Conservation (phyloP, 139 green algal species). For the Volvox africanus region DNA sequence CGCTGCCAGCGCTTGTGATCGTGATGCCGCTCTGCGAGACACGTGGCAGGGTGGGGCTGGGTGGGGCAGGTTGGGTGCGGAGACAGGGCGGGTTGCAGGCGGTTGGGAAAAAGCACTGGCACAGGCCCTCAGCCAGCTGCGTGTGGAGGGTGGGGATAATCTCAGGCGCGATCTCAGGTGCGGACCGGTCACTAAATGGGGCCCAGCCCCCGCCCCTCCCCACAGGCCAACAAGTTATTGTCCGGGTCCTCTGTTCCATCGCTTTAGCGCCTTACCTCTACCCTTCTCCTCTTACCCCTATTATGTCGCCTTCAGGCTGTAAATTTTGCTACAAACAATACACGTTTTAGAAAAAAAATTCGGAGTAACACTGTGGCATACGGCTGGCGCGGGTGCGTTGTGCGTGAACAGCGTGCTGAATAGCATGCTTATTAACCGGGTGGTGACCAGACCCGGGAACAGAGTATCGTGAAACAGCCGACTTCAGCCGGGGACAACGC, state of each 20-base stretch:
- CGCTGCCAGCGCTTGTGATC: conserved; percentile 76
- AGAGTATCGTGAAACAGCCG: too few relatives aligned
- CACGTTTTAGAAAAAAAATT: conserved; percentile 53
- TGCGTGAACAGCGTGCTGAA: not conserved
- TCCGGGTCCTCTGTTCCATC: too few relatives aligned
- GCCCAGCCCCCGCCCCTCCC: too few relatives aligned
- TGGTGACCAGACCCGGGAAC: too few relatives aligned
- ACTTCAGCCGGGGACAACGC: too few relatives aligned
- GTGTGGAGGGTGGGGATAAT: too few relatives aligned
- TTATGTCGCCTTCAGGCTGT: conserved; percentile 39
- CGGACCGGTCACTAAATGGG: too few relatives aligned
- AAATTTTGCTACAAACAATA: conserved; percentile 65
- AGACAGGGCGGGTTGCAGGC: not conserved
- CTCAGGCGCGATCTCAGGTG: too few relatives aligned
- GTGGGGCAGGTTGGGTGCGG: not conserved
- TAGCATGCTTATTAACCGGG: too few relatives aligned
- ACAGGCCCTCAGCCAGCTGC: too few relatives aligned
- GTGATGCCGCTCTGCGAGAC: conserved; percentile 51
- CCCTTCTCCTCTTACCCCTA: not conserved
- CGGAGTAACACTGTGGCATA: conserved; percentile 64
- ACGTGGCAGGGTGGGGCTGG: not conserved
- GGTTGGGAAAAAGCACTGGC: not conserved
- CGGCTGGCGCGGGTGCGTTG: conserved; percentile 54
- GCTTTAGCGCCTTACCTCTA: too few relatives aligned
- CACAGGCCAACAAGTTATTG: not conserved